These are phyloP conservation scores for Bassia scoparia DNA, from an alignment of 148 eudicot genomes.

Conservation along the genomic window DNA sequence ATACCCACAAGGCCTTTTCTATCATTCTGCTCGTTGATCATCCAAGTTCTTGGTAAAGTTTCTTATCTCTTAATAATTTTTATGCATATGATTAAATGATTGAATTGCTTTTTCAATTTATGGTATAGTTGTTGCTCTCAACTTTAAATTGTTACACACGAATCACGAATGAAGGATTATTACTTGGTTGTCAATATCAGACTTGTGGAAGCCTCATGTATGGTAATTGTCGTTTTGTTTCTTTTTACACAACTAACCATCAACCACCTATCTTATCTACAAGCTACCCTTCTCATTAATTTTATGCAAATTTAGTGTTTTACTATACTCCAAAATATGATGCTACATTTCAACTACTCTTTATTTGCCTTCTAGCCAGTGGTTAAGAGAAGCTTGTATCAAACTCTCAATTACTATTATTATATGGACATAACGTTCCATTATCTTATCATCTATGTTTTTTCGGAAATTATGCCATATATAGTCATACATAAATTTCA, in stretches of 20 bases:
- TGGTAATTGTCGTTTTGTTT: conserved; percentile 16
- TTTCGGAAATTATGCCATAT: background rate
- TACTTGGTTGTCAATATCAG: conserved; percentile 8
- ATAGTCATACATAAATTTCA: too few species aligned
- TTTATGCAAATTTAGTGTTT: too few species aligned
- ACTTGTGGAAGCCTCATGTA: conserved; percentile 26
- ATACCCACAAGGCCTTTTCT: conserved; percentile 67
- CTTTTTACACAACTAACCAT: conserved; percentile 4
- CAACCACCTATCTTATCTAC: background rate
- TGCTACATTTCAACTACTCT: background rate
- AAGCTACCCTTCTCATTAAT: background rate
- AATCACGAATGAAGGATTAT: background rate
- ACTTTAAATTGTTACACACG: background rate
- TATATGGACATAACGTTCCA: too few species aligned
- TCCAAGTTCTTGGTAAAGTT: conserved; percentile 71
- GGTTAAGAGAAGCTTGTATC: background rate
- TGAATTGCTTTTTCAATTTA: background rate
- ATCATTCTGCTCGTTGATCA: conserved; percentile 46
- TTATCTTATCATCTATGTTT: too few species aligned
- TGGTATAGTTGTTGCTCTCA: background rate
- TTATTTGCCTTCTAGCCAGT: background rate
- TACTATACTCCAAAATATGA: too few species aligned
- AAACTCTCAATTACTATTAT: too few species aligned
- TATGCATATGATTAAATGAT: background rate
- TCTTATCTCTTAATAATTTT: background rate